phyloP scores from a whole-genome alignment of 1,284 basidiomycete genomes.

The Boletus semigastroideus region DNA sequence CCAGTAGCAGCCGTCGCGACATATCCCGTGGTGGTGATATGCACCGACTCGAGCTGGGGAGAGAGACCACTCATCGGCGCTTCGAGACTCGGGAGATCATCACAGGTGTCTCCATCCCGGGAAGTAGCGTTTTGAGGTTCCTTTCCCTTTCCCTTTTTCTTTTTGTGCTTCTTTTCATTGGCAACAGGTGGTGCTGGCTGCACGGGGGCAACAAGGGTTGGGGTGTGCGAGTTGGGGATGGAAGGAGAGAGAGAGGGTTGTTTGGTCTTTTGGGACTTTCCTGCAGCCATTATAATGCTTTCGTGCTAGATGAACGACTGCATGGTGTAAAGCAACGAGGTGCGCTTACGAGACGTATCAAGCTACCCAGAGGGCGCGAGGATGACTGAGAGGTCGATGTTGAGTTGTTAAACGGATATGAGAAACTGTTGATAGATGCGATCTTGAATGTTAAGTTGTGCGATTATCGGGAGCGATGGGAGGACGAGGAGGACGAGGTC shows the following conservation, averaged over 20 bases:
- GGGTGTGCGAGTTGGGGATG: slow-evolving; percentile 6
- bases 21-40: slow-evolving; percentile 47
- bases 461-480: slow-evolving; percentile 23
- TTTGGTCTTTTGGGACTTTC: slow-evolving; percentile 31
- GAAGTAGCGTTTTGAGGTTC: slow-evolving; percentile 16
- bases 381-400: slow-evolving; percentile 4
- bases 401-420: background rate
- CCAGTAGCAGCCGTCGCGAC: slow-evolving; percentile 39
- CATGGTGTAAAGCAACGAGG: background rate
- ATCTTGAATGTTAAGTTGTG: slow-evolving; percentile 16
- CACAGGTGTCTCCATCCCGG: slow-evolving; percentile 27
- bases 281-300: slow-evolving; percentile 25
- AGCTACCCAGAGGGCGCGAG: slow-evolving; percentile 1
- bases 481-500: slow-evolving; percentile 11
- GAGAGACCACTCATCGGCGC: slow-evolving; percentile 36
- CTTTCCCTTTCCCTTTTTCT: slow-evolving; percentile 45
- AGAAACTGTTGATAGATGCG: slow-evolving; percentile 3
- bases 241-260: slow-evolving; percentile 13
- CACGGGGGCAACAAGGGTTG: slow-evolving; percentile 5
- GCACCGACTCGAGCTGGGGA: slow-evolving; percentile 49
- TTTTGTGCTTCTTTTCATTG: slow-evolving; percentile 45
- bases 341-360: slow-evolving; percentile 18
- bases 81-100: slow-evolving; percentile 27
- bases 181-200: slow-evolving; percentile 9
- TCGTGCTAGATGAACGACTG: slow-evolving; percentile 19